Percentiles rank a stretch among this genome's conserved stretches.
These are phyloP conservation scores for Puccinia polysora DNA, from an alignment of 1,284 basidiomycete species.

Conservation along the genomic window DNA sequence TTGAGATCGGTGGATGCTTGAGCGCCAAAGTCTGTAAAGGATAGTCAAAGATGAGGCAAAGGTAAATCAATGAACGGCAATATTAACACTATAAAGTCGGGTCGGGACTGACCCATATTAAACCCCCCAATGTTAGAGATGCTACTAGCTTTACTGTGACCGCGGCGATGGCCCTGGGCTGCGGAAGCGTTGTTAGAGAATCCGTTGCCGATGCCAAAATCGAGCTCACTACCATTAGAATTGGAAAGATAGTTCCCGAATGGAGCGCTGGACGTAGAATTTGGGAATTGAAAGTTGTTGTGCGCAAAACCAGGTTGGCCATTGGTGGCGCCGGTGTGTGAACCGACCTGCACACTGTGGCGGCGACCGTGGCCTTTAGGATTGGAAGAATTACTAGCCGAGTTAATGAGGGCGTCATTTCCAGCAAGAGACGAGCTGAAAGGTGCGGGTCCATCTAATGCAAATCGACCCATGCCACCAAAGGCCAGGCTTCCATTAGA, in stretches of 20 bases:
- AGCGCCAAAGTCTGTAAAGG: conserved; percentile 42
- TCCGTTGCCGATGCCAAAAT: conserved; percentile 55
- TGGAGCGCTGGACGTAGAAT: conserved; percentile 50
- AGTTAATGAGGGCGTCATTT: conserved; percentile 43
- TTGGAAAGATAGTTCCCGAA: conserved; percentile 32
- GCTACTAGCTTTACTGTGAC: conserved; percentile 10
- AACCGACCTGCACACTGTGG: conserved; percentile 80
- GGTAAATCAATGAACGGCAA: conserved; percentile 27
- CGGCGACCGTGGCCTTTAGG: conserved; percentile 77
- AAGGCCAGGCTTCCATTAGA: conserved; percentile 55
- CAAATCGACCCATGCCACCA: conserved; percentile 42
- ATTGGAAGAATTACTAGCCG: conserved; percentile 40
- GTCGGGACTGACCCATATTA: conserved; percentile 34
- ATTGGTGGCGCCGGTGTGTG: conserved; percentile 50
- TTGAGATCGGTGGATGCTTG: conserved; percentile 52
- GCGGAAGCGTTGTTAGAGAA: conserved; percentile 71
- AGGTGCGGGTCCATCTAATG: conserved; percentile 46
- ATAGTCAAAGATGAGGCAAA: conserved; percentile 29
- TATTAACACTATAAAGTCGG: neutral
- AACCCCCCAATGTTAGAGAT: conserved; percentile 44
- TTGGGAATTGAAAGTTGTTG: conserved; percentile 46
- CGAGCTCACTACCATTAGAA: conserved; percentile 33
- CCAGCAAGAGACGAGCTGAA: conserved; percentile 48
- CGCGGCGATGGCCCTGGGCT: conserved; percentile 52
- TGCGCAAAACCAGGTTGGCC: conserved; percentile 22